These are phyloP conservation scores for Amaranthus hypochondriacus DNA, from an alignment of 148 eudicot genomes.

Conservation along the genomic window DNA sequence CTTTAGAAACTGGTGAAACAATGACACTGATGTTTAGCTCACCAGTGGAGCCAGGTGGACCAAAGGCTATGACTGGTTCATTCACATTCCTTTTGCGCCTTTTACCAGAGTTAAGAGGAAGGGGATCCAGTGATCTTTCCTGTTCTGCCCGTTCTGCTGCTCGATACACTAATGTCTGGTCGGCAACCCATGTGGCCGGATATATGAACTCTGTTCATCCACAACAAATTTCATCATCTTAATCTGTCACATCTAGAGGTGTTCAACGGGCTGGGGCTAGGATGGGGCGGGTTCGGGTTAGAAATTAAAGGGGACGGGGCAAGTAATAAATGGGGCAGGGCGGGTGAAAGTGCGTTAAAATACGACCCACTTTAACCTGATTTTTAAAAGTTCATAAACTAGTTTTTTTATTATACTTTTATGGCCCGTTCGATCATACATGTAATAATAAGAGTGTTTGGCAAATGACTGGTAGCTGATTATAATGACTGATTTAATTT, in stretches of 20 bases:
- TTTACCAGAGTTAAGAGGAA: constrained; percentile 30
- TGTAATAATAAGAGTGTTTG: too few species aligned
- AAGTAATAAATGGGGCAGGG: too few species aligned
- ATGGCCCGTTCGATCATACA: too few species aligned
- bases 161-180: constrained; percentile 59
- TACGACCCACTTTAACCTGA: too few species aligned
- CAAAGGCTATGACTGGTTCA: constrained; percentile 38
- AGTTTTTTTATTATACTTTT: too few species aligned
- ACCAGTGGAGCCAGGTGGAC: constrained; percentile 80
- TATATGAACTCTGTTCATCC: constrained; percentile 58
- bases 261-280: too few species aligned
- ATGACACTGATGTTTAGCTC: constrained; percentile 95
- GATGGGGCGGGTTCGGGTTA: too few species aligned
- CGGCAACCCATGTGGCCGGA: constrained; percentile 7
- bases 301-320: too few species aligned
- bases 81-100: constrained; percentile 44
- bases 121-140: constrained; percentile 62
- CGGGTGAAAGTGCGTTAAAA: too few species aligned
- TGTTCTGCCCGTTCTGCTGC: constrained; percentile 60
- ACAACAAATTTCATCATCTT: constrained; percentile 4
- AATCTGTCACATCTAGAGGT: background rate
- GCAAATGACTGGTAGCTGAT: too few species aligned
- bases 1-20: constrained; percentile 56
- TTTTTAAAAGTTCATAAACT: too few species aligned
- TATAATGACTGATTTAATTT: too few species aligned